phyloP scores from a whole-genome alignment of 2,329 filamentous ascomycete species.

The Diaporthe sp. region DNA sequence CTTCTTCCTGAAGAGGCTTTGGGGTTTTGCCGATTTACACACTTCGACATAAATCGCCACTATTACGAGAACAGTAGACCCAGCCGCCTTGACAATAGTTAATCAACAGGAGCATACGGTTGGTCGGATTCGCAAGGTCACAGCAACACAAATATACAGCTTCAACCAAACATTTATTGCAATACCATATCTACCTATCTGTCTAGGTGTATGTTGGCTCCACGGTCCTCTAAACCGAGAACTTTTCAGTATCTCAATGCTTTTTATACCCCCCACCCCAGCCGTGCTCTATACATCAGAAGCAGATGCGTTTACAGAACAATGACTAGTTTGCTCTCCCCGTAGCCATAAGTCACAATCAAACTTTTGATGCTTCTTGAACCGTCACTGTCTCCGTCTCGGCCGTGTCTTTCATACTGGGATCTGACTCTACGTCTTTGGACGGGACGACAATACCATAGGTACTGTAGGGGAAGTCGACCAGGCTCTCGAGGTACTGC shows the following conservation, averaged over 20 bases:
- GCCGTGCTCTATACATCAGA: background rate
- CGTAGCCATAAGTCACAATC: background rate
- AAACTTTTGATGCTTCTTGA: constrained; percentile 34
- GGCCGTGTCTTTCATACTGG: constrained; percentile 58
- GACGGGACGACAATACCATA: constrained; percentile 70
- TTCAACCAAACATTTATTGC: background rate
- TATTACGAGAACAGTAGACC: background rate
- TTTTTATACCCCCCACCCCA: background rate
- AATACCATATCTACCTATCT: background rate
- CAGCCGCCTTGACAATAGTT: background rate
- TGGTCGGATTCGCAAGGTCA: background rate
- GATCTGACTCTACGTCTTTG: constrained; percentile 58
- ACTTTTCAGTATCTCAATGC: background rate
- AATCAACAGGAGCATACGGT: no score
- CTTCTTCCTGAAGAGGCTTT: background rate
- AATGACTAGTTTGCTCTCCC: no score
- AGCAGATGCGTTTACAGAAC: background rate
- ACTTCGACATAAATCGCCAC: background rate
- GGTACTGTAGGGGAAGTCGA: constrained; percentile 69
- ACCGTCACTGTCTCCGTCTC: constrained; percentile 40
- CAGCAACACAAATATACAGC: background rate
- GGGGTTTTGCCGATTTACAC: background rate
- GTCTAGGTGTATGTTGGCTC: background rate
- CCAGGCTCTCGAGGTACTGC: constrained; percentile 65
- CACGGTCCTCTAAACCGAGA: background rate